These are phyloP conservation scores for Stephania yunnanensis DNA, from an alignment of 164 flowering plant genomes.

Conservation along the genomic window DNA sequence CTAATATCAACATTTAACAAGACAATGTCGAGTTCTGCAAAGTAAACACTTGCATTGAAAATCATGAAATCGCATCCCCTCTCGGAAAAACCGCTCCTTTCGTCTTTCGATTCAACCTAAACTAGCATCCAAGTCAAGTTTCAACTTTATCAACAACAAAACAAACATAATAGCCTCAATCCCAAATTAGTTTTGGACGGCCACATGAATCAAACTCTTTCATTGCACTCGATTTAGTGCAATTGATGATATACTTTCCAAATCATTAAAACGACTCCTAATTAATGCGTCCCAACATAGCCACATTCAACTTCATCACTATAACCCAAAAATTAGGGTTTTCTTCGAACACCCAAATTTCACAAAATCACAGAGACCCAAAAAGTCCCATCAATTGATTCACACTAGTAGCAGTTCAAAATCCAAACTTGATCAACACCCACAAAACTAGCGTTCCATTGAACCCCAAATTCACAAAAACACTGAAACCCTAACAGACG, in stretches of 20 bases:
- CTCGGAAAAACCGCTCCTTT: background rate
- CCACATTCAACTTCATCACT: no score
- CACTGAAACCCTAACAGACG: constrained; percentile 4
- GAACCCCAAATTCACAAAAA: no score
- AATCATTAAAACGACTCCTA: no score
- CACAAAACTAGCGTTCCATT: background rate
- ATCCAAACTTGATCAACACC: background rate
- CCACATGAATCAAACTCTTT: no score
- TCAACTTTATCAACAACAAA: background rate
- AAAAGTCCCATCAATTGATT: no score
- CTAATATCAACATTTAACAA: background rate
- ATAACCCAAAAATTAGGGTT: background rate
- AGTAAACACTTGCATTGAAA: background rate
- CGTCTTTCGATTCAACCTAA: background rate
- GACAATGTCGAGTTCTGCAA: background rate
- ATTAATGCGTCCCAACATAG: no score
- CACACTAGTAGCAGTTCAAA: background rate
- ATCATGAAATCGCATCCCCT: background rate
- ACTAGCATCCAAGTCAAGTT: background rate
- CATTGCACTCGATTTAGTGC: no score
- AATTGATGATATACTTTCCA: no score
- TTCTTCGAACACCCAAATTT: background rate
- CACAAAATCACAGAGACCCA: background rate
- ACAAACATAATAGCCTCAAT: no score
- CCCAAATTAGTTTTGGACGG: no score